phyloP scores from a whole-genome alignment of 2,329 filamentous ascomycete genomes.

The Penicillium vulpinum region DNA sequence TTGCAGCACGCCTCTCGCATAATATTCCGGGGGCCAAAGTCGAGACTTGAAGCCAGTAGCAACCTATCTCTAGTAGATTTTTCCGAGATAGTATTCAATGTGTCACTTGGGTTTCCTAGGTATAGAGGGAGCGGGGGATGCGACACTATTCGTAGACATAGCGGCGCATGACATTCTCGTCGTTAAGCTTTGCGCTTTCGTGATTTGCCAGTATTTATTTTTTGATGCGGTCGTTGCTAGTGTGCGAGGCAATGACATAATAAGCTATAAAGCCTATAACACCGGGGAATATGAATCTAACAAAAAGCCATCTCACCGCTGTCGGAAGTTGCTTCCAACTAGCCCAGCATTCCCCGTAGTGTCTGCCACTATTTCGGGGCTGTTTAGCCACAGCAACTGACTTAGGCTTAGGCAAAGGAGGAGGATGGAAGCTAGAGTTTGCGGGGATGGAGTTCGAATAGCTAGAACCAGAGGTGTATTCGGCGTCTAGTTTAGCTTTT shows the following conservation, averaged over 20 bases:
- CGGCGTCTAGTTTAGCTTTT: background rate
- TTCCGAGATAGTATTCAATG: background rate
- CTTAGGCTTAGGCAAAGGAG: background rate
- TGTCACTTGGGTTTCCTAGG: background rate
- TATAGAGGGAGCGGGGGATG: background rate
- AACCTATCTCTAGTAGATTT: background rate
- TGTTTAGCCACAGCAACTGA: background rate
- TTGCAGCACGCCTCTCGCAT: background rate
- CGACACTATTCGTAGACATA: background rate
- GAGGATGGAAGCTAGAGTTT: no score
- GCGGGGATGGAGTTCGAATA: background rate
- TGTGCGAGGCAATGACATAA: background rate
- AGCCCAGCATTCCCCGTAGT: background rate
- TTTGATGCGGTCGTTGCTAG: background rate
- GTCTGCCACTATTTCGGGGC: background rate
- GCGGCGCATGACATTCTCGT: background rate
- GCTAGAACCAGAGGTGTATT: background rate
- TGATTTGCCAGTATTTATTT: background rate
- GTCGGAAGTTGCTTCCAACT: background rate
- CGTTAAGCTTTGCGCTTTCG: background rate
- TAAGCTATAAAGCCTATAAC: background rate
- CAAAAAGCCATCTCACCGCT: background rate
- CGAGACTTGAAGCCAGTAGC: background rate
- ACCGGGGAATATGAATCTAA: background rate
- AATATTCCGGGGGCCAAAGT: background rate